Percentiles rank a stretch among this genome's conserved stretches.
phyloP scores from a whole-genome alignment of 768 basidiomycete genomes.

The Leucocoprinus sp. region DNA sequence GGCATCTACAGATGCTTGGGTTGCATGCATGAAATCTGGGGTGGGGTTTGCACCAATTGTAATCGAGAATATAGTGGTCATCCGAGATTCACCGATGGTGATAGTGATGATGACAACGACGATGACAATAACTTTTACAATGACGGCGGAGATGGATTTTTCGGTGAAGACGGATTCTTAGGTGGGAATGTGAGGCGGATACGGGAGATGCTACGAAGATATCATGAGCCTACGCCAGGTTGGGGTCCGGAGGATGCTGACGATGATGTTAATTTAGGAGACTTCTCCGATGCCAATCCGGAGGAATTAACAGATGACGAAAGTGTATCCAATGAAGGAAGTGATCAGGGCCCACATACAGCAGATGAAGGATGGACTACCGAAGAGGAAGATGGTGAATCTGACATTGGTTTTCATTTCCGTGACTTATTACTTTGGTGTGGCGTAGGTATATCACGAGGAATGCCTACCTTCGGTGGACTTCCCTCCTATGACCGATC shows the following conservation, averaged over 20 bases:
- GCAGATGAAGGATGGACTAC: slow-evolving; percentile 1
- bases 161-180: neutral
- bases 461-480: neutral
- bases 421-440: neutral
- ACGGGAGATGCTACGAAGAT: slow-evolving; percentile 4
- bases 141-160: neutral
- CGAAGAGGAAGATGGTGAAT: slow-evolving; percentile 1
- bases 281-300: slow-evolving; percentile 2
- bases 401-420: neutral
- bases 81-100: slow-evolving; percentile 27
- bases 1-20: slow-evolving; percentile 69
- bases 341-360: slow-evolving; percentile 1
- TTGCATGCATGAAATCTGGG: slow-evolving; percentile 75
- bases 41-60: slow-evolving; percentile 56
- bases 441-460: neutral
- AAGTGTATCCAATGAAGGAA: neutral
- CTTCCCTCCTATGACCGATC: neutral
- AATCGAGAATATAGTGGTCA: slow-evolving; percentile 54
- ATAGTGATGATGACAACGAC: slow-evolving; percentile 23
- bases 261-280: slow-evolving; percentile 6
- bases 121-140: neutral
- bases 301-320: slow-evolving; percentile 2
- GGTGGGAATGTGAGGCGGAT: slow-evolving; percentile 7
- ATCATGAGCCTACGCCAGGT: neutral
- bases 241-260: slow-evolving; percentile 9